Conservation (phyloP, 345 rosid species). For the Nasturtium officinale region DNA sequence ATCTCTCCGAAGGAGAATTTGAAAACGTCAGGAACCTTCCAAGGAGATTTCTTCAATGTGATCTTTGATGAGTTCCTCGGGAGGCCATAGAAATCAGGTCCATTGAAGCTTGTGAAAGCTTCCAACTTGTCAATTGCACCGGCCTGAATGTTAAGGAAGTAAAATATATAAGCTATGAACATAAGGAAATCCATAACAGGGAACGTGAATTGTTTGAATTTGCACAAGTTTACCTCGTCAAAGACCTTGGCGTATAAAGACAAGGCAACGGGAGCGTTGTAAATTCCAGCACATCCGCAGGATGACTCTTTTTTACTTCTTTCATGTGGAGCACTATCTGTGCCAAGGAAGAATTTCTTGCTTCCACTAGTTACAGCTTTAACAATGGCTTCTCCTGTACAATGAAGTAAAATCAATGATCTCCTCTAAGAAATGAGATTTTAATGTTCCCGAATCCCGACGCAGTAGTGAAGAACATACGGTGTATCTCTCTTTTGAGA, state of each 20-base stretch:
- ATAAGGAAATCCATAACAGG: neutral
- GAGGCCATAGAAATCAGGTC: conserved; percentile 93
- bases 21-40: conserved; percentile 78
- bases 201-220: conserved; percentile 8
- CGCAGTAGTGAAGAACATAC: conserved; percentile 48
- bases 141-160: conserved; percentile 48
- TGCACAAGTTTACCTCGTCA: conserved; percentile 61
- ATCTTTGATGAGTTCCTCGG: conserved; percentile 80
- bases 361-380: conserved; percentile 92
- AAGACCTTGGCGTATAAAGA: conserved; percentile 76
- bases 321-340: conserved; percentile 99
- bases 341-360: conserved; percentile 86
- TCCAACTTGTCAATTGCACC: conserved; percentile 93
- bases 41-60: conserved; percentile 60
- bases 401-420: conserved; percentile 4
- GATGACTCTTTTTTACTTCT: conserved; percentile 72
- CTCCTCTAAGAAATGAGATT: conserved; percentile 2
- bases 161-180: neutral
- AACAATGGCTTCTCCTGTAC: conserved; percentile 80
- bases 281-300: conserved; percentile 94
- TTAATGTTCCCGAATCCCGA: neutral
- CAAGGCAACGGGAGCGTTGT: conserved; percentile 71
- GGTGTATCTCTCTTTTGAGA: conserved; percentile 87
- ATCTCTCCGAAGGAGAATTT: conserved; percentile 75
- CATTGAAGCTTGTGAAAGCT: conserved; percentile 92